phyloP scores from a whole-genome alignment of 495 filamentous ascomycete genomes.

The Oleoguttula mirabilis region DNA sequence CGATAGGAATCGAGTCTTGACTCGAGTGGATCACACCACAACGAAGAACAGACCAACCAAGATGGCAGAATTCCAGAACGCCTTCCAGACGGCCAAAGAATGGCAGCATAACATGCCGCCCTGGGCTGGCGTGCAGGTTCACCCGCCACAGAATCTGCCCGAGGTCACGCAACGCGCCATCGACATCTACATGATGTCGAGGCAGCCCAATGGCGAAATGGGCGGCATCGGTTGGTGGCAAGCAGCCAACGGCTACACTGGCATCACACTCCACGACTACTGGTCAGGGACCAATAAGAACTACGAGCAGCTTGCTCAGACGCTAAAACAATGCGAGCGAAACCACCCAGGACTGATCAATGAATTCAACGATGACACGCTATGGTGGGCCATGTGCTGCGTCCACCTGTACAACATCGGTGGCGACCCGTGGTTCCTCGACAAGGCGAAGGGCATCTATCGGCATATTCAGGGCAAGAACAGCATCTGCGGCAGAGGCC shows the following conservation, averaged over 20 bases:
- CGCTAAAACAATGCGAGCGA: constrained; percentile 10
- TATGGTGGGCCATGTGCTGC: constrained; percentile 18
- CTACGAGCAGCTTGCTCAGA: constrained; percentile 1
- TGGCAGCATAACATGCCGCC: constrained; percentile 5
- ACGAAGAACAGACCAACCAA: too few species aligned
- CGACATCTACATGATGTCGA: constrained; percentile 8
- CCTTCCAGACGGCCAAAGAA: background rate
- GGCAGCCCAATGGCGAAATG: constrained; percentile 10
- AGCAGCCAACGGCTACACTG: constrained; percentile 15
- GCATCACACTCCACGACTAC: constrained; percentile 10
- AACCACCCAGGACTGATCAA: constrained; percentile 11
- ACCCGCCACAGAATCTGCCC: background rate
- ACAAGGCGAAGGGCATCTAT: constrained; percentile 11
- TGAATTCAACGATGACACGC: constrained; percentile 19
- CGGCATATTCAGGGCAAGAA: constrained; percentile 2
- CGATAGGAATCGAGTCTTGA: too few species aligned
- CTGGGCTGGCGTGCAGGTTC: constrained; percentile 2
- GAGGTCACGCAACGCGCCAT: constrained; percentile 7
- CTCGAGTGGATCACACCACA: too few species aligned
- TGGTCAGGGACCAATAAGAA: constrained; percentile 2
- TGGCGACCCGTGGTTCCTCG: constrained; percentile 13
- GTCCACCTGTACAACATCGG: constrained; percentile 9
- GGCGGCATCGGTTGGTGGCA: constrained; percentile 20
- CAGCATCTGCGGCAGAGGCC: constrained; percentile 9
- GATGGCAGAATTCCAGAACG: background rate